Evolutionary conservation across 805 yeast species (phyloP).

Genomic region (Yarrowia porcina): DNA sequence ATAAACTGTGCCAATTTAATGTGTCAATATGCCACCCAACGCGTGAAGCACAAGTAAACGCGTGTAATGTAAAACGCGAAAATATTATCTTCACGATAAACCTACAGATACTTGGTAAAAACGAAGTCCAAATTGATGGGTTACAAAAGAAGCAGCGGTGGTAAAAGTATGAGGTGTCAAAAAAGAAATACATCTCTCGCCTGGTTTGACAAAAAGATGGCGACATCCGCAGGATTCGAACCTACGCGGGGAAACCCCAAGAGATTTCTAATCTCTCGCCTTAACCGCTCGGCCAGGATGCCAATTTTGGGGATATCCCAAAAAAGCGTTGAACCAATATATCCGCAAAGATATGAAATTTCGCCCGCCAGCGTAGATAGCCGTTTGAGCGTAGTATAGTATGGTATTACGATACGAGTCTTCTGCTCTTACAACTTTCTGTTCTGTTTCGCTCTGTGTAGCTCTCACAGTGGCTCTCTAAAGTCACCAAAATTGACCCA

Average conservation of each 20-base stretch:
- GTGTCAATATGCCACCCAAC: neutral
- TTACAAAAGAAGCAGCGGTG: too few relatives aligned
- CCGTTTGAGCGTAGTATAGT: neutral
- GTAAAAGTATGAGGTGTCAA: too few relatives aligned
- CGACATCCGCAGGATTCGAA: conserved; percentile 23
- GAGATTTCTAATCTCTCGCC: conserved; percentile 22
- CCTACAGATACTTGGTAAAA: neutral
- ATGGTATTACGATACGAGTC: too few relatives aligned
- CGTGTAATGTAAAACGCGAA: neutral
- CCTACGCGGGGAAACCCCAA: conserved; percentile 23
- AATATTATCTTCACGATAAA: neutral
- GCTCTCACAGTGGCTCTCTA: neutral
- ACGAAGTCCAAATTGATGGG: neutral
- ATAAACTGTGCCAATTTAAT: too few relatives aligned
- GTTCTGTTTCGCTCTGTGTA: neutral
- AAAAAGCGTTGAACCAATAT: neutral
- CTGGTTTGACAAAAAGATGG: neutral
- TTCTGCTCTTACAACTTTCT: neutral
- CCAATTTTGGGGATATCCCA: neutral
- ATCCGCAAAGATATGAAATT: neutral
- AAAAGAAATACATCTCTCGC: neutral
- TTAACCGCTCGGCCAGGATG: conserved; percentile 23
- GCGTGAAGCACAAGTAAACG: neutral
- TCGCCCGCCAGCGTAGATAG: neutral
- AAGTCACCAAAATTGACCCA: neutral